phyloP scores from a whole-genome alignment of 257 asterid genomes.

The Verbascum thapsus region DNA sequence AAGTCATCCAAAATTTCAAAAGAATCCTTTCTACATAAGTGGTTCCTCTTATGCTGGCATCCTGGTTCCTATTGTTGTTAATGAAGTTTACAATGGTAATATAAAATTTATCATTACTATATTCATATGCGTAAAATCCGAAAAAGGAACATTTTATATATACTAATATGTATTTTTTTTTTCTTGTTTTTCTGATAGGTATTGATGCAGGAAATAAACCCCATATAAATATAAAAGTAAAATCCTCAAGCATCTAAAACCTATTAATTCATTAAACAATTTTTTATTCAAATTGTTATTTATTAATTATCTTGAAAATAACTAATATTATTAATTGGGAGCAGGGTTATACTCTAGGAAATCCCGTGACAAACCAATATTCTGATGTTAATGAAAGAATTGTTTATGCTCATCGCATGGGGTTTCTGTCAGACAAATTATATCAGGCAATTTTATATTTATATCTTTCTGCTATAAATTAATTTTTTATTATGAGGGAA shows the following conservation, averaged over 20 bases:
- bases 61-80: slow-evolving; percentile 28
- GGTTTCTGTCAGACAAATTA: slow-evolving; percentile 36
- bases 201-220: slow-evolving; percentile 37
- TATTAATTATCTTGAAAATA: background rate
- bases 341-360: slow-evolving; percentile 43
- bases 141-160: too few relatives aligned
- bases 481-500: too few relatives aligned
- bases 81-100: slow-evolving; percentile 26
- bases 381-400: slow-evolving; percentile 23
- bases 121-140: too few relatives aligned
- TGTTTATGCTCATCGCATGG: slow-evolving; percentile 42
- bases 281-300: background rate
- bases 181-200: slow-evolving; percentile 23
- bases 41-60: slow-evolving; percentile 41
- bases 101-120: background rate
- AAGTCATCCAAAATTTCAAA: slow-evolving; percentile 35
- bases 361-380: slow-evolving; percentile 25
- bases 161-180: too few relatives aligned
- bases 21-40: slow-evolving; percentile 37
- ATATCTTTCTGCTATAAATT: too few relatives aligned
- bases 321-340: background rate
- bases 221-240: slow-evolving; percentile 33
- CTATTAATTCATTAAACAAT: too few relatives aligned
- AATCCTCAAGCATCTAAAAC: background rate
- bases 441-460: slow-evolving; percentile 23